Evolutionary conservation across 164 flowering plant species (phyloP), one percentile per base, ranked within the genome.

Genomic region (Chloranthus sessilifolius): DNA sequence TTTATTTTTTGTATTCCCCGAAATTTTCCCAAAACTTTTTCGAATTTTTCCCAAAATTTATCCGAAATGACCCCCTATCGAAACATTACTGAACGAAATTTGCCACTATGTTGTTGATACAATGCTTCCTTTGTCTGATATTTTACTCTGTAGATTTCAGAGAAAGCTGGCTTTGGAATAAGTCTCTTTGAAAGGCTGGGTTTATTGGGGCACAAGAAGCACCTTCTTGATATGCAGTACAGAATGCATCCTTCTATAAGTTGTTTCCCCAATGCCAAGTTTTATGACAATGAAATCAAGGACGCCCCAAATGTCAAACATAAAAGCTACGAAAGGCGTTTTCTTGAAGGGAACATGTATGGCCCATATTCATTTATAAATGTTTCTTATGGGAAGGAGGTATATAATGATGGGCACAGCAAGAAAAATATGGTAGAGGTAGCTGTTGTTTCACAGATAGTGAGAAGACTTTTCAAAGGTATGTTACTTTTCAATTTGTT

Each of bases 181-280:
- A 71, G 78, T 31, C 58, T 71, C 36, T 74, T 76, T 38, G 66
- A 63, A 45, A 62, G 81, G 64, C 58, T 76, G 59, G 56, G 51
- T 5, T 26, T 40, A 7, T 29, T 74, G 19, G 72, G 70, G 14
- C 67, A 71, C 27, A 35, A 36, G 41, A 74, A 59, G 46, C 70
- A 72, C 50, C 74, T 74, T 23, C 70, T 77, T 1, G 42, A 72
- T 20, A 37, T 67, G 2, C 82, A 74, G 43, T 72, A 77, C 37
- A 34, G 75, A 31, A 74, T 77, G 78, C 76, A 71, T 64, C 78
- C 78, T 4, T 54, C 68, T 8, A 73, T 69, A 43, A 77, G 77
- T 38, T 38, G 29, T 7, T 74, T 78, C 38, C 87, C 87, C 12
- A 81, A 73, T 53, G 29, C 16, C 6, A 63, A 65, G 22, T 78